Evolutionary conservation across 1,284 basidiomycete species (phyloP).

Genomic region (Erythrobasidium hasegawianum): DNA sequence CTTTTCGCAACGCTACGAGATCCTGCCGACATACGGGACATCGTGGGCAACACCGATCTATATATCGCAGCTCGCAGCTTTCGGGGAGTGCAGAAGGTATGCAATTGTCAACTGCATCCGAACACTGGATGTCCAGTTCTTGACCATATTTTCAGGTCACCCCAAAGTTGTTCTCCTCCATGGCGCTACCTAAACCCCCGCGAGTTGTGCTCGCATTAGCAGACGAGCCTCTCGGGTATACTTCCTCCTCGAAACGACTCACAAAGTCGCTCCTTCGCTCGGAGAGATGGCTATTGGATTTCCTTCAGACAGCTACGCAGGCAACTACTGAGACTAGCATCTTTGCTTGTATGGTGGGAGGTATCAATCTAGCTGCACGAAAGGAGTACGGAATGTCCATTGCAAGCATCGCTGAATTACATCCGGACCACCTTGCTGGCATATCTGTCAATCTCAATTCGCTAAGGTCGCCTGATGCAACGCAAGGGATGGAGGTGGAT

Average conservation of each 20-base stretch:
- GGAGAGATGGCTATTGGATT: constrained; percentile 58
- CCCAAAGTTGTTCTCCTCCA: constrained; percentile 57
- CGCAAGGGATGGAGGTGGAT: constrained; percentile 34
- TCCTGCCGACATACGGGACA: constrained; percentile 60
- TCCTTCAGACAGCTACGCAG: constrained; percentile 46
- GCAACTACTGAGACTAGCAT: constrained; percentile 49
- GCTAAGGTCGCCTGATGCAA: constrained; percentile 35
- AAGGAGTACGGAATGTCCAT: constrained; percentile 61
- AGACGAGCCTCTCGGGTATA: constrained; percentile 63
- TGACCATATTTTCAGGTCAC: constrained; percentile 56
- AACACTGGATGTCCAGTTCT: too few species aligned
- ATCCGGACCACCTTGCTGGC: constrained; percentile 61
- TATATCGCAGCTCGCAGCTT: constrained; percentile 59
- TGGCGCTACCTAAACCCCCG: constrained; percentile 58
- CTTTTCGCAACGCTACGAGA: constrained; percentile 61
- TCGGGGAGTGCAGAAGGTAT: constrained; percentile 66
- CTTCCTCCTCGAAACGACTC: constrained; percentile 64
- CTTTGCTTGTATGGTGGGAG: constrained; percentile 66
- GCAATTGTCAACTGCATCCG: too few species aligned
- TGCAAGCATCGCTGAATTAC: constrained; percentile 61
- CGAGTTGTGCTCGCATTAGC: constrained; percentile 67
- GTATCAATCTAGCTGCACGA: constrained; percentile 58
- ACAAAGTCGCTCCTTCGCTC: constrained; percentile 69
- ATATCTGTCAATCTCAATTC: constrained; percentile 52
- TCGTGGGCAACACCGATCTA: constrained; percentile 64